Percentiles rank a stretch among this genome's conserved stretches.
phyloP scores from a whole-genome alignment of 2,329 filamentous ascomycete genomes.

The Aspergillus persii region DNA sequence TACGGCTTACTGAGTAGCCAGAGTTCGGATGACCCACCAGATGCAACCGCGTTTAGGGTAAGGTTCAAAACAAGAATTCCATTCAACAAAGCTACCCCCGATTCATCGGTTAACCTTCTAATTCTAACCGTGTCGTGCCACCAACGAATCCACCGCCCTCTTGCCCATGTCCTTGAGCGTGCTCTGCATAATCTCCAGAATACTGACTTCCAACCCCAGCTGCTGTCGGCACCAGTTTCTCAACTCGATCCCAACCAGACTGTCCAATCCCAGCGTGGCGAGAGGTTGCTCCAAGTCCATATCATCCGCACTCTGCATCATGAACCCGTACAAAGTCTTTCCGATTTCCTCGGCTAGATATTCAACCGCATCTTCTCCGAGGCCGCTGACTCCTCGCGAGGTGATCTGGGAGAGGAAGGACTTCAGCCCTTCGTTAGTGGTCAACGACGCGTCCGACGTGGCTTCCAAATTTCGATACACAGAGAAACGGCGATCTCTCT shows the following conservation, averaged over 20 bases:
- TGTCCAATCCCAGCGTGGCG: not conserved
- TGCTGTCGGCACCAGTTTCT: not conserved
- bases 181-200: not conserved
- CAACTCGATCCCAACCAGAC: not conserved
- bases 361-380: not conserved
- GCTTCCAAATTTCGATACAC: not conserved
- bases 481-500: not conserved
- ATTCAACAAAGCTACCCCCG: not conserved
- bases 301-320: not conserved
- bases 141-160: not conserved
- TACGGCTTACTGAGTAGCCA: not conserved
- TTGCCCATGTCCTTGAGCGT: not conserved
- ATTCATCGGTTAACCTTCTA: not conserved
- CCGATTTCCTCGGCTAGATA: not conserved
- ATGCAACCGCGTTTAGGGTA: not conserved
- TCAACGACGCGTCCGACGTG: not conserved
- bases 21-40: not conserved
- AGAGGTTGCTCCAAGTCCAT: not conserved
- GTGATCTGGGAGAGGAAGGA: not conserved
- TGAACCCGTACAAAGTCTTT: not conserved
- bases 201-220: not conserved
- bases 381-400: not conserved
- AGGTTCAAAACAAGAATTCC: not conserved
- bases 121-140: not conserved
- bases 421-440: not conserved